A percentile compares a stretch with the other conserved stretches of the same genome.
These are phyloP conservation scores for Candida boleticola DNA, from an alignment of 805 yeast species.

Conservation along the genomic window DNA sequence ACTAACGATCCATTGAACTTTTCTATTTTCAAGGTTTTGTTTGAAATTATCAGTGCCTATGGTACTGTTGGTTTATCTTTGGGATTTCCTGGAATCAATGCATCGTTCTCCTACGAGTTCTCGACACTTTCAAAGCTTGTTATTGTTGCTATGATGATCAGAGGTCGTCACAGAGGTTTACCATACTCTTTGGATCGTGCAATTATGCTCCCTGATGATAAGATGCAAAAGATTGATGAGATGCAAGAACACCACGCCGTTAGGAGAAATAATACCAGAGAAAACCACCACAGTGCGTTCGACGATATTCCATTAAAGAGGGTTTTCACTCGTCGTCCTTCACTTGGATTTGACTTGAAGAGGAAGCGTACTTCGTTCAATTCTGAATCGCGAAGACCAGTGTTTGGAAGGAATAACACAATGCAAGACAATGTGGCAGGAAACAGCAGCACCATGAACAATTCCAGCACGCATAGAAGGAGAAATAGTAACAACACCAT, in stretches of 20 bases:
- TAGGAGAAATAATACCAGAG: conserved; percentile 15
- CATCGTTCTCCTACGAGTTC: conserved; percentile 76
- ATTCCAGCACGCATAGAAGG: too few relatives aligned
- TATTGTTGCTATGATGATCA: conserved; percentile 82
- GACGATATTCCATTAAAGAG: conserved; percentile 1
- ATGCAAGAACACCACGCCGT: conserved; percentile 54
- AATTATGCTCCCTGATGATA: conserved; percentile 75
- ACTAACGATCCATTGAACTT: conserved; percentile 45
- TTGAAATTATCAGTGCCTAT: conserved; percentile 91
- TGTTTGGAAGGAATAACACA: too few relatives aligned
- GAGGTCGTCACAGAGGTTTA: conserved; percentile 96
- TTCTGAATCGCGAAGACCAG: not conserved
- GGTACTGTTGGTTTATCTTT: conserved; percentile 94
- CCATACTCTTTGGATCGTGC: conserved; percentile 95
- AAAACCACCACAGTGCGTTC: conserved; percentile 1
- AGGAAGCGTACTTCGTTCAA: not conserved
- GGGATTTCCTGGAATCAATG: conserved; percentile 67
- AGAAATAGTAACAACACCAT: not conserved
- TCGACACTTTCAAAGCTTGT: conserved; percentile 74
- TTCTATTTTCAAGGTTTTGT: conserved; percentile 68
- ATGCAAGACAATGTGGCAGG: too few relatives aligned
- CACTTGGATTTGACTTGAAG: not conserved
- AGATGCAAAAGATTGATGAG: conserved; percentile 59
- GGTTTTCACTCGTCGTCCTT: conserved; percentile 4
- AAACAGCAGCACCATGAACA: too few relatives aligned